Evolutionary conservation across 1,284 basidiomycete species (phyloP), one percentile per base, ranked within the genome.

Genomic region (Trichosporon asahii): DNA sequence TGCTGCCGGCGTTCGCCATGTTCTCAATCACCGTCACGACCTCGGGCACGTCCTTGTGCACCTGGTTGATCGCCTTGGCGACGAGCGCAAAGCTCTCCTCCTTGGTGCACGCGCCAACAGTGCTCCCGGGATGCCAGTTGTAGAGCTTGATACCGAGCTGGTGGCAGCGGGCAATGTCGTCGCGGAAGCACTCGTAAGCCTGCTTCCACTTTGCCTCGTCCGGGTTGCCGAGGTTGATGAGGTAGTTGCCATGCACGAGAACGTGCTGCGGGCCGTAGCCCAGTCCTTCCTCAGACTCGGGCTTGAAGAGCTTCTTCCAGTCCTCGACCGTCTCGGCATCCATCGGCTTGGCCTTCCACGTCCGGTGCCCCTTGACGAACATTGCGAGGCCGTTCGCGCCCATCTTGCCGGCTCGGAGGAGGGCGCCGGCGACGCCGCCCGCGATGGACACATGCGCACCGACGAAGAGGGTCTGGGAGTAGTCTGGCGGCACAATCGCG

Each of bases 111-210:
- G 85, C 85, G 2, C 91, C 91, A 15, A 92, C 89, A 0, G 91
- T 91, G 0, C 91, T 93, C 0, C 92, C 92, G 31, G 92, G 92
- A 77, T 95, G 93, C 81, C 94, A 93, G 78, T 95, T 95, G 83
- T 92, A 94, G 11, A 91, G 80, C 65, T 85, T 84, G 64, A 95
- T 85, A 0, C 90, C 92, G 23, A 95, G 87, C 74, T 87, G 86
- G 76, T 94, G 90, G 76, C 93, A 94, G 46, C 93, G 85, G 76
- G 87, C 86, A n/a, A 95, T 83, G 72, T 95, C 93, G 74, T 95
- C 93, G 9, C 93, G 76, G 80, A 95, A 94, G 76, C 92, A 94
- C 49, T 87, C 85, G 74, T 90, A 94, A 0, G 91, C 90, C 74
- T 91, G 91, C 69, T 89, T 86, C 25, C 92, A 88, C 76, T 94